These are phyloP conservation scores for Austropuccinia psidii DNA, from an alignment of 1,284 basidiomycete genomes.

Conservation along the genomic window DNA sequence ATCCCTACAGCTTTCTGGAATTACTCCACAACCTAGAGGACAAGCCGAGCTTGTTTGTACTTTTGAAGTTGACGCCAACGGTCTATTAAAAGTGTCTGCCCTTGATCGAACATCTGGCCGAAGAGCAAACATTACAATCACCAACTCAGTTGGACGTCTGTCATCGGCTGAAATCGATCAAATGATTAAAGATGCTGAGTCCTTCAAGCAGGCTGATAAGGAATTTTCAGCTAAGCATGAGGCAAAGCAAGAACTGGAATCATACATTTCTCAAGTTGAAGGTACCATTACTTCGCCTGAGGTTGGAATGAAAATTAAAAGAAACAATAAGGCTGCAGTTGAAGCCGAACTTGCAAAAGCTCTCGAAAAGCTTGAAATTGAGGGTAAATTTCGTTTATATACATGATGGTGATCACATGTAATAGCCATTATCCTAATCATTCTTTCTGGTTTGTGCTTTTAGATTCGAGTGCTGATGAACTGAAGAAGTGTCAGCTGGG, in stretches of 20 bases:
- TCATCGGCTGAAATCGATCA: slow-evolving; percentile 90
- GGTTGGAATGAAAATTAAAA: slow-evolving; percentile 93
- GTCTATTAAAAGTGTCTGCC: slow-evolving; percentile 88
- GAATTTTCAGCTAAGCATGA: slow-evolving; percentile 93
- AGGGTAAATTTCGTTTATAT: slow-evolving; percentile 48
- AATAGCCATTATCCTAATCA: no score
- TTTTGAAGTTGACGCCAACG: slow-evolving; percentile 96
- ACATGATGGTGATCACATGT: no score
- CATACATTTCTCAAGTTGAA: slow-evolving; percentile 90
- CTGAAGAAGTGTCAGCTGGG: slow-evolving; percentile 83
- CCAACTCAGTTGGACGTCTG: slow-evolving; percentile 91
- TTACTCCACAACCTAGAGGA: slow-evolving; percentile 91
- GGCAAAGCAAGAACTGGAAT: slow-evolving; percentile 90
- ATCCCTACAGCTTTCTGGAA: slow-evolving; percentile 64
- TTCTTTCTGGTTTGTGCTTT: no score
- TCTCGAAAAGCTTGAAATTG: slow-evolving; percentile 90
- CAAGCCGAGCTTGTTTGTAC: slow-evolving; percentile 86
- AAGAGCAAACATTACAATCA: slow-evolving; percentile 85
- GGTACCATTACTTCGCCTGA: slow-evolving; percentile 85
- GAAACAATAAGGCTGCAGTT: slow-evolving; percentile 81
- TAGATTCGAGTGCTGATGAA: slow-evolving; percentile 76
- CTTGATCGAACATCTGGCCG: slow-evolving; percentile 89
- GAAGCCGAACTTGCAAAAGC: slow-evolving; percentile 93
- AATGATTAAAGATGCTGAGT: slow-evolving; percentile 97
- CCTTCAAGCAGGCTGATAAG: slow-evolving; percentile 91